Evolutionary conservation across 2,329 filamentous ascomycete species (phyloP).

Genomic region (Chrysoporthe cubensis): DNA sequence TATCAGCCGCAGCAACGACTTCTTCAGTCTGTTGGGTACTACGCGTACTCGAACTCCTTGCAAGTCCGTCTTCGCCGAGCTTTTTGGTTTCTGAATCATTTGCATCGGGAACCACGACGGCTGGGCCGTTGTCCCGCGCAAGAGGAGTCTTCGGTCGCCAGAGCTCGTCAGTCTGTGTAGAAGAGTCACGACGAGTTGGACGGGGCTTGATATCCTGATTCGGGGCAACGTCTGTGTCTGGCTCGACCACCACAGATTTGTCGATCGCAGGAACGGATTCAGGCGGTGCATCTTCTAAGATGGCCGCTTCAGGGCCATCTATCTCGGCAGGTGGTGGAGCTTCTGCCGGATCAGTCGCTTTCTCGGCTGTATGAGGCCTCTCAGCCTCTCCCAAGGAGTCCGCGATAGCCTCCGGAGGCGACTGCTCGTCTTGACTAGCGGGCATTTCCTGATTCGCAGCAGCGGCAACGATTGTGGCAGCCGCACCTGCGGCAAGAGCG

Average conservation of each 20-base stretch:
- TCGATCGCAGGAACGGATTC: slow-evolving; percentile 32
- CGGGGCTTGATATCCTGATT: slow-evolving; percentile 18
- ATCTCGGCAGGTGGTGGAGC: slow-evolving; percentile 6
- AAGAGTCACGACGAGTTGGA: slow-evolving; percentile 34
- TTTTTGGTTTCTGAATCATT: slow-evolving; percentile 44
- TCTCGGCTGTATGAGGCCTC: slow-evolving; percentile 9
- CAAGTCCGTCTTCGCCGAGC: slow-evolving; percentile 46
- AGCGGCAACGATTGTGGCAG: slow-evolving; percentile 10
- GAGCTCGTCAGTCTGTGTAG: slow-evolving; percentile 37
- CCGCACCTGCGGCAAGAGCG: slow-evolving; percentile 3
- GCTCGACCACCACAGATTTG: neutral
- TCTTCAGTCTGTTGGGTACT: slow-evolving; percentile 55
- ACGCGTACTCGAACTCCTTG: slow-evolving; percentile 50
- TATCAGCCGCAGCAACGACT: slow-evolving; percentile 56
- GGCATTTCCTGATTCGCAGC: slow-evolving; percentile 12
- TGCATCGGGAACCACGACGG: slow-evolving; percentile 50
- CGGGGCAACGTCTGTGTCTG: slow-evolving; percentile 14
- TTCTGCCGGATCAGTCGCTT: slow-evolving; percentile 10
- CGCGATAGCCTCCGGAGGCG: neutral
- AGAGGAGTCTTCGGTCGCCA: slow-evolving; percentile 24
- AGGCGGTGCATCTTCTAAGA: slow-evolving; percentile 28
- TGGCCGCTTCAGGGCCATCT: slow-evolving; percentile 12
- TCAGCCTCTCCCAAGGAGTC: slow-evolving; percentile 2
- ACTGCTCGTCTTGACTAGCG: neutral
- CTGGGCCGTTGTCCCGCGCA: slow-evolving; percentile 48